phyloP scores from a whole-genome alignment of 805 yeast species.

The Isabelozyma heimii region DNA sequence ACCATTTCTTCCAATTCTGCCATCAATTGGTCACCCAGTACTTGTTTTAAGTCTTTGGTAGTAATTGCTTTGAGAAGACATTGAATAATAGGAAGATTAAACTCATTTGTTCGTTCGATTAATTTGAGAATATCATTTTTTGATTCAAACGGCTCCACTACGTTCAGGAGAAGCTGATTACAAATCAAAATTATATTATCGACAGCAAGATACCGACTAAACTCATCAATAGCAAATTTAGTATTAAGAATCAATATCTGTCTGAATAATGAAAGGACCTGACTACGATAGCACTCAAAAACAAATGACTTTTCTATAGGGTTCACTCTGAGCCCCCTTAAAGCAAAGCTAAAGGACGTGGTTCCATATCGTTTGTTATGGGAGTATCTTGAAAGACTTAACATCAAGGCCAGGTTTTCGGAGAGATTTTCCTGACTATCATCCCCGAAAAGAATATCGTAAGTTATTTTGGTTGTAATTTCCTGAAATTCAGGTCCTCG shows the following conservation, averaged over 20 bases:
- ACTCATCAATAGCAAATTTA: conserved; percentile 17
- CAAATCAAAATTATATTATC: conserved; percentile 16
- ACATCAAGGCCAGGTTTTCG: conserved; percentile 9
- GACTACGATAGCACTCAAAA: conserved; percentile 5
- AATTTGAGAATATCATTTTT: conserved; percentile 13
- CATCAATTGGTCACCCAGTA: neutral
- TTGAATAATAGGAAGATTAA: conserved; percentile 34
- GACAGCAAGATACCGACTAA: conserved; percentile 12
- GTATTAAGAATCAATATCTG: conserved; percentile 14
- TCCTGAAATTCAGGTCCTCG: conserved; percentile 1
- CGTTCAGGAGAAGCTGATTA: conserved; percentile 9
- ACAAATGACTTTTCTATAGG: conserved; percentile 1
- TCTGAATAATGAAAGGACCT: conserved; percentile 9
- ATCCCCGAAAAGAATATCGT: conserved; percentile 8
- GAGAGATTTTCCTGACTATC: conserved; percentile 1
- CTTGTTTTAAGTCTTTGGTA: conserved; percentile 8
- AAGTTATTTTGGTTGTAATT: conserved; percentile 1
- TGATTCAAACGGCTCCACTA: neutral
- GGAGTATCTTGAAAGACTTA: conserved; percentile 9
- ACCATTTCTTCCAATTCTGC: conserved; percentile 11
- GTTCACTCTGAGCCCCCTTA: conserved; percentile 9
- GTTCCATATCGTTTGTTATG: conserved; percentile 9
- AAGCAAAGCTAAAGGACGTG: conserved; percentile 8
- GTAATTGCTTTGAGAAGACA: conserved; percentile 20
- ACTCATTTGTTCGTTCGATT: conserved; percentile 23